Evolutionary conservation across 2,329 filamentous ascomycete species (phyloP), one percentile per base, ranked within the genome.

Genomic region (Paramyrothecium roridum): DNA sequence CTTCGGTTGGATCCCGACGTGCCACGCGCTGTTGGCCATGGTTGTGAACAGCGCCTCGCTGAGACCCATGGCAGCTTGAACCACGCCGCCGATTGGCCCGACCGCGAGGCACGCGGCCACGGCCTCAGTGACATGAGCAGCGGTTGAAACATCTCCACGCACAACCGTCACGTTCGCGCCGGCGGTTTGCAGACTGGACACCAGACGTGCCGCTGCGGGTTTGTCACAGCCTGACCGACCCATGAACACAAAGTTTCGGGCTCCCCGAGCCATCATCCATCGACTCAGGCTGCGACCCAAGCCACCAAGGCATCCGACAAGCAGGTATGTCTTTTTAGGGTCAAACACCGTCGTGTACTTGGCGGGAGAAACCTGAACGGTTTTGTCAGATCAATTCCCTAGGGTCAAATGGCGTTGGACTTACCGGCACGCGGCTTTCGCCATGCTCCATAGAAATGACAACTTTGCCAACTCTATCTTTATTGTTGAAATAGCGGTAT

Each of bases 381-480:
- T 30, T 20, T 8, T 16, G 51, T 16, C 11, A 52, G 20, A 46
- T 37, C 23, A n/a, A n/a, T 20, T 50, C 23, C 10, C 10, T 49
- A 12, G 22, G n/a, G 17, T 17, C 22, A 8, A 50, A 48, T 52
- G 47, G 21, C 3, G 7, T 30, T 48, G 13, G 19, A 30, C 49
- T 40, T 40, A 51, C 49, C 19, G 49, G 26, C 13, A 54, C 26
- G 17, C n/a, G 40, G 46, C 50, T 56, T 26, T 55, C 53, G 23
- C 50, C 43, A 26, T 56, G 48, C 40, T 56, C 60, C 46, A 59
- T 33, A 3, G 56, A 59, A 17, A 67, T 43, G 3, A 72, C 63
- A 17, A 74, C 67, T 37, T 75, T 76, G 0, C 72, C 73, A 6
- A 73, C 63, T 22, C 71, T 69, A 1, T 65, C 57, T 1, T 66